phyloP scores from a whole-genome alignment of 208 protist genomes.

The Trichomonas tenax region DNA sequence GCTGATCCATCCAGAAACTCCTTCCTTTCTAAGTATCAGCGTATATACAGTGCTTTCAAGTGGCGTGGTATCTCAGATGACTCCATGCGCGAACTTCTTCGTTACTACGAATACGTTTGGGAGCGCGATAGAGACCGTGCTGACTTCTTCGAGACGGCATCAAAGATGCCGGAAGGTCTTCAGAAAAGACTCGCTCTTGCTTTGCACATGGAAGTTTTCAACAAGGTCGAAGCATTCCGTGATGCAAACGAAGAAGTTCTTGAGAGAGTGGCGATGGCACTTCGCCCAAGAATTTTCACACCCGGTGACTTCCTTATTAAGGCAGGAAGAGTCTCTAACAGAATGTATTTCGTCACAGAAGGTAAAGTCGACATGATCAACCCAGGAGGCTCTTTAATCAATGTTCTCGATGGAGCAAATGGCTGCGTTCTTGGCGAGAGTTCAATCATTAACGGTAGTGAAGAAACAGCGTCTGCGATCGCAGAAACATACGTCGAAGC shows the following conservation, averaged over 20 bases:
- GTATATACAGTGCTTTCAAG: not conserved
- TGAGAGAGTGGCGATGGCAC: not conserved
- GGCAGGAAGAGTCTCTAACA: not conserved
- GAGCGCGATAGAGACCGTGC: not conserved
- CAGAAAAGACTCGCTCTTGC: not conserved
- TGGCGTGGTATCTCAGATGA: not conserved
- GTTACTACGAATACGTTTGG: slow-evolving; percentile 10
- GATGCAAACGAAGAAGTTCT: not conserved
- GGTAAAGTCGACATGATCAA: not conserved
- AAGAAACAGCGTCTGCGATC: not conserved
- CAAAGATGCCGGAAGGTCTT: not conserved
- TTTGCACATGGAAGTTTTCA: not conserved
- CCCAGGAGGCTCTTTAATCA: not conserved
- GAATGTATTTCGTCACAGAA: not conserved
- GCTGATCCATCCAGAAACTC: not conserved
- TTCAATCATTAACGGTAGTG: not conserved
- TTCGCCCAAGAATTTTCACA: not conserved
- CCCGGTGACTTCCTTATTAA: not conserved
- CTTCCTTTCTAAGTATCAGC: not conserved
- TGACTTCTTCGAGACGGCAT: not conserved
- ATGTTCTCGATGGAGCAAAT: not conserved
- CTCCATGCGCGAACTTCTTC: not conserved
- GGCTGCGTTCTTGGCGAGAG: not conserved
- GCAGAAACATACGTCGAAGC: slow-evolving; percentile 13
- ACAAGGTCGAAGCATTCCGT: not conserved